Evolutionary conservation across 2,329 filamentous ascomycete species (phyloP).

Genomic region (Xylariaceae sp.): DNA sequence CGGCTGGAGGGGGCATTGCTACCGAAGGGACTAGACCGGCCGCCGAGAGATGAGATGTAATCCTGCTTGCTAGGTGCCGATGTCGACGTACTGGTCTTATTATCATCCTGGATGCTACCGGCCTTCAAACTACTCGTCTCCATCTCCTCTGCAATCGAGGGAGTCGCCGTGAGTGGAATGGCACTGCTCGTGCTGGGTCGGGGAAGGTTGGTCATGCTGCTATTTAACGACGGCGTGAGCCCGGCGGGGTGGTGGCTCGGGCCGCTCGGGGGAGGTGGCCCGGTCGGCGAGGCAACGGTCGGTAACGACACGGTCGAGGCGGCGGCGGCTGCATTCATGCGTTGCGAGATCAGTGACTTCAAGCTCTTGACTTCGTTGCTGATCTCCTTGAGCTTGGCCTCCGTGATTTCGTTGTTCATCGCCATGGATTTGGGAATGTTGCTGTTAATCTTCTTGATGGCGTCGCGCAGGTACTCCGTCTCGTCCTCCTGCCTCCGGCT

Average conservation of each 20-base stretch:
- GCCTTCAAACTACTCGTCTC: slow-evolving; percentile 23
- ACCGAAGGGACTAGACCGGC: slow-evolving; percentile 44
- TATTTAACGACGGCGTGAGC: background rate
- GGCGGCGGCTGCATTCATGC: slow-evolving; percentile 41
- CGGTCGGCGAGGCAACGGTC: slow-evolving; percentile 1
- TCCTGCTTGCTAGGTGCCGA: slow-evolving; percentile 30
- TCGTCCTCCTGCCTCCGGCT: slow-evolving; percentile 83
- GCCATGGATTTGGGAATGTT: slow-evolving; percentile 84
- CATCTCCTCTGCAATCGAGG: slow-evolving; percentile 24
- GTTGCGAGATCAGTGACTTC: slow-evolving; percentile 73
- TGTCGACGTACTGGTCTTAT: slow-evolving; percentile 7
- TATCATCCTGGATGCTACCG: slow-evolving; percentile 25
- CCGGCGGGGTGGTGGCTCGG: background rate
- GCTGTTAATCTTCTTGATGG: slow-evolving; percentile 76
- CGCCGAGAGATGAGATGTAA: slow-evolving; percentile 34
- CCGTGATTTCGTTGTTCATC: slow-evolving; percentile 77
- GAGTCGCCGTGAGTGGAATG: slow-evolving; percentile 19
- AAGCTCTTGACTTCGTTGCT: slow-evolving; percentile 84
- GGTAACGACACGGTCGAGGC: slow-evolving; percentile 12
- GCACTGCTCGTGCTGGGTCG: slow-evolving; percentile 18
- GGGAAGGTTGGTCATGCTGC: background rate
- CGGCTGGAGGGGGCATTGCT: slow-evolving; percentile 46
- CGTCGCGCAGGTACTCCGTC: slow-evolving; percentile 76
- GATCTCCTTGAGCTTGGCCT: slow-evolving; percentile 76
- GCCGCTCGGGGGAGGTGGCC: background rate